Evolutionary conservation across 805 yeast genomes (phyloP), one percentile per base, ranked within the genome.

Genomic region (Pichia gijzeniarum): DNA sequence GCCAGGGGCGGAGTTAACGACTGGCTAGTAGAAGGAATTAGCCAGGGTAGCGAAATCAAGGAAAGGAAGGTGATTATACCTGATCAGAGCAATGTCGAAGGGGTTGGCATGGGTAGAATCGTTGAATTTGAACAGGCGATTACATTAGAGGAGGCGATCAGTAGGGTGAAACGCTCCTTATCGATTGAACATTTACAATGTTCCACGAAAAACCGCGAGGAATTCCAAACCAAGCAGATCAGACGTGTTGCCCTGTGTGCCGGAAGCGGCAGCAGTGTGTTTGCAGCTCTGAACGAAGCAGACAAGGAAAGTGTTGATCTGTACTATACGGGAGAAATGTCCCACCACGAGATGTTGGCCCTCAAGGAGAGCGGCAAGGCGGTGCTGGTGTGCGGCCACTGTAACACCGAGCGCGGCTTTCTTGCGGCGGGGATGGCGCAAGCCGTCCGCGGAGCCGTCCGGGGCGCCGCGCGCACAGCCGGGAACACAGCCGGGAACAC

Each of bases 1-100:
- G 93, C 93, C 9, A 63, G 65, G 12, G 85, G 83, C n/a, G 99
- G 99, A 19, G 96, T 93, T 50, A 93, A 93, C 54, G 98, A 89
- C 61, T 93, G 95, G 84, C 70, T 93, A 35, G 84, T 77, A 1
- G 78, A 76, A 33, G 85, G 86, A 5, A 57, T 76, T 3, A 57
- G 62, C 0, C 59, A 61, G 2, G 44, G 41, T 3, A 16, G 34
- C 2, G 41, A 44, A 20, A 20, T 49, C 4, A 19, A 21, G 45
- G 47, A 56, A 44, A 58, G 62, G 53, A 61, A 46, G 52, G 58
- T 79, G 20, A 70, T 82, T 37, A 69, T 71, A 40, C 73, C 77
- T 1, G 72, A 71, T 38, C 51, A 60, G 1, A 45, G 42, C 16
- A 73, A 67, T 27, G 60, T 59, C 19, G 68, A 68, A 43, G 79